Percentiles rank a stretch among this genome's conserved stretches.
Evolutionary conservation across 352 stramenopile genomes (phyloP).

Genomic region (Globisporangium iwayamae): DNA sequence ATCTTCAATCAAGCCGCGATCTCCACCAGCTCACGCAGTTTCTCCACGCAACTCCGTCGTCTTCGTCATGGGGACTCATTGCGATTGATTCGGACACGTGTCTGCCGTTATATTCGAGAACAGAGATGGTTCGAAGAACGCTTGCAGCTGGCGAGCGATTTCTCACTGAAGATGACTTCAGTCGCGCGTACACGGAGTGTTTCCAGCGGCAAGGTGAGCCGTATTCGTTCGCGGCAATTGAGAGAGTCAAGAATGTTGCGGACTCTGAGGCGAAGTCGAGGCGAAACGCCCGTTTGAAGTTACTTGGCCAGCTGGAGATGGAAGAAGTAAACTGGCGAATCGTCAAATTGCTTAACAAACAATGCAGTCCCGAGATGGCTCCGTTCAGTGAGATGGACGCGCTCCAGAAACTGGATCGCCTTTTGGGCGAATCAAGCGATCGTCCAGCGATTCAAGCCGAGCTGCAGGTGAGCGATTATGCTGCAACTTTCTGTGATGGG

Average conservation of each 20-base stretch:
- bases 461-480: constrained; percentile 27
- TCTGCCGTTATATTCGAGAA: constrained; percentile 41
- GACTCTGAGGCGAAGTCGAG: background rate
- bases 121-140: constrained; percentile 31
- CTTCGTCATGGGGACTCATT: constrained; percentile 48
- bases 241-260: background rate
- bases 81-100: constrained; percentile 58
- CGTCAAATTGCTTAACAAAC: constrained; percentile 35
- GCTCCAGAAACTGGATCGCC: constrained; percentile 42
- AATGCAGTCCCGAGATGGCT: constrained; percentile 36
- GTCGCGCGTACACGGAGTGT: constrained; percentile 25
- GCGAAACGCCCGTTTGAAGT: background rate
- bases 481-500: background rate
- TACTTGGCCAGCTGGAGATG: constrained; percentile 32
- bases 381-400: constrained; percentile 46
- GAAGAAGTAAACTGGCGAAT: constrained; percentile 51
- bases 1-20: constrained; percentile 29
- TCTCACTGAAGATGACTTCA: constrained; percentile 41
- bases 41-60: constrained; percentile 28
- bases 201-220: constrained; percentile 20
- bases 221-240: constrained; percentile 28
- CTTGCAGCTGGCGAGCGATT: constrained; percentile 30
- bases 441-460: constrained; percentile 68
- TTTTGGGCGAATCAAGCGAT: constrained; percentile 35
- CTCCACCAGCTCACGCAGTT: constrained; percentile 31